Evolutionary conservation across 139 green algal genomes (phyloP).

Genomic region (Chlorella ohadii): DNA sequence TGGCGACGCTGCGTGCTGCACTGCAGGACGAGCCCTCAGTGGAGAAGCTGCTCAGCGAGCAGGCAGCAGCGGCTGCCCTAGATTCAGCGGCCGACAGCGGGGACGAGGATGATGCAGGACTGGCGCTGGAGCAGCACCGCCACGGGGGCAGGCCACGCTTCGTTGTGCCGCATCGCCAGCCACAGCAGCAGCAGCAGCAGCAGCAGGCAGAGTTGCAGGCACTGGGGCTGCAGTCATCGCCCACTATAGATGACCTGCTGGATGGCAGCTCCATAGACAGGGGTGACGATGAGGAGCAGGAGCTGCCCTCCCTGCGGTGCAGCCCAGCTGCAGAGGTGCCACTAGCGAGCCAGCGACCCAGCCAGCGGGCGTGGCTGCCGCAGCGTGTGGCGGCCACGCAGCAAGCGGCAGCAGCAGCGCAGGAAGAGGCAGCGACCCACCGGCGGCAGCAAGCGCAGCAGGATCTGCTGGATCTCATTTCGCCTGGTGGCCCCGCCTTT

Average conservation of each 20-base stretch:
- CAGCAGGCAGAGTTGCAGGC: not conserved
- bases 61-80: not conserved
- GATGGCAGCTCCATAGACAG: not conserved
- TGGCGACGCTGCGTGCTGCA: slow-evolving; percentile 7
- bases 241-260: slow-evolving; percentile 23
- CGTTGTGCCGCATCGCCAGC: not conserved
- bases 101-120: not conserved
- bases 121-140: not conserved
- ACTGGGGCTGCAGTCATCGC: not conserved
- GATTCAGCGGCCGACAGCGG: not conserved
- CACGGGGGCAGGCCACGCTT: not conserved
- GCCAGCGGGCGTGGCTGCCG: slow-evolving; percentile 12
- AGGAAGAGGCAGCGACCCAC: not conserved
- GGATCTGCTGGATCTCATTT: not conserved
- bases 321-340: not conserved
- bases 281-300: not conserved
- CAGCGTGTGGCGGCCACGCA: not conserved
- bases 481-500: not conserved
- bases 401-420: not conserved
- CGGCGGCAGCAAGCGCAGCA: not conserved
- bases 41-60: not conserved
- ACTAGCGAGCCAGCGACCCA: not conserved
- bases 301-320: not conserved
- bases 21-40: slow-evolving; percentile 4
- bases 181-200: not conserved